Conservation (phyloP, 176 grass and related monocot species). For the Poa pratensis region DNA sequence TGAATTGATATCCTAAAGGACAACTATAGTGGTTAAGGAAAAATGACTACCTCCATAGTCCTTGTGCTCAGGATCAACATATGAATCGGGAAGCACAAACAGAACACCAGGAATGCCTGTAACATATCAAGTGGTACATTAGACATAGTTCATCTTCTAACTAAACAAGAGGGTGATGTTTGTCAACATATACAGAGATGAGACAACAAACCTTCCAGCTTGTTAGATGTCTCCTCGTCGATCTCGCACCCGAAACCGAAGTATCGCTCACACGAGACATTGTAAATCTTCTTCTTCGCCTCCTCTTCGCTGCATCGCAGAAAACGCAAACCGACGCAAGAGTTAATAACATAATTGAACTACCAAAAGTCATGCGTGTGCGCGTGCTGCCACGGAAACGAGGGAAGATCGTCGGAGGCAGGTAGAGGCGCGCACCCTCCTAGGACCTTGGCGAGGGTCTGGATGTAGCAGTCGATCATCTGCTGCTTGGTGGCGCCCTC, state of each 20-base stretch:
- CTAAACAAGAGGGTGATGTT: background rate
- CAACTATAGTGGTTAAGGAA: background rate
- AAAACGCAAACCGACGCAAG: background rate
- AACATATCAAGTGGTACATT: background rate
- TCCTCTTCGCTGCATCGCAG: slow-evolving; percentile 65
- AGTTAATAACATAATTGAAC: background rate
- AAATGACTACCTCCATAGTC: slow-evolving; percentile 86
- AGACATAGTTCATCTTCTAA: background rate
- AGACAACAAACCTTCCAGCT: slow-evolving; percentile 70
- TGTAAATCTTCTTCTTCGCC: slow-evolving; percentile 94
- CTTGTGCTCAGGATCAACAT: slow-evolving; percentile 86
- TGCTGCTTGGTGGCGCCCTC: slow-evolving; percentile 90
- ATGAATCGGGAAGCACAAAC: slow-evolving; percentile 94
- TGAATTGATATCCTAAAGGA: background rate
- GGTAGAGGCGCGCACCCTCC: slow-evolving; percentile 54
- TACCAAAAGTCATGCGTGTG: background rate
- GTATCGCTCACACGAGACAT: slow-evolving; percentile 81
- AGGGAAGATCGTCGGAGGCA: background rate
- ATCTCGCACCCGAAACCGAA: slow-evolving; percentile 90
- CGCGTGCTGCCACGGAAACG: background rate
- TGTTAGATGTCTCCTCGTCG: slow-evolving; percentile 95
- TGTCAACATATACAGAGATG: background rate
- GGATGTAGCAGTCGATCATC: slow-evolving; percentile 97
- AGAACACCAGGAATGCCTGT: slow-evolving; percentile 88
- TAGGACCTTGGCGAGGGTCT: slow-evolving; percentile 86